Conservation (phyloP, 1,284 basidiomycete genomes). For the Schizophyllum commune region DNA sequence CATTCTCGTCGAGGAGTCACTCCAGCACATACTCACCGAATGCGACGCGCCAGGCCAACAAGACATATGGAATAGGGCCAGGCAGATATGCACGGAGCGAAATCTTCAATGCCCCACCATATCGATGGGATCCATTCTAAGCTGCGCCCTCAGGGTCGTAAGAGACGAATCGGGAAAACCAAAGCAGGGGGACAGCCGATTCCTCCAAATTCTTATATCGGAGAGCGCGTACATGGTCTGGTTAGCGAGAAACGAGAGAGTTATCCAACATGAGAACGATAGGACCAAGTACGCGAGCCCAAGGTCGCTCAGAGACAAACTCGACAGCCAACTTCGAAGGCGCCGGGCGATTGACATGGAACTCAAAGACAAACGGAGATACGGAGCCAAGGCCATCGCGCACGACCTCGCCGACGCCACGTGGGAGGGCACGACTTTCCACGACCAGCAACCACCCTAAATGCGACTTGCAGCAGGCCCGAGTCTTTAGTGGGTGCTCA, state of each 20-base stretch:
- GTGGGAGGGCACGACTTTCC: too few species aligned
- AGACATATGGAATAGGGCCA: not conserved
- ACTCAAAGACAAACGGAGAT: too few species aligned
- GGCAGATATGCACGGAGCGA: not conserved
- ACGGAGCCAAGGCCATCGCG: too few species aligned
- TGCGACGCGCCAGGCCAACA: conserved; percentile 1
- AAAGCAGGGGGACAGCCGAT: not conserved
- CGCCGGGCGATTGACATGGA: too few species aligned
- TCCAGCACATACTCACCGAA: conserved; percentile 3
- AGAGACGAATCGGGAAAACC: not conserved
- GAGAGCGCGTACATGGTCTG: not conserved
- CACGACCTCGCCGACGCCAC: too few species aligned
- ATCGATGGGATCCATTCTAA: conserved; percentile 9
- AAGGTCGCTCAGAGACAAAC: too few species aligned
- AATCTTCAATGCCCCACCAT: conserved; percentile 9
- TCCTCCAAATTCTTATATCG: not conserved
- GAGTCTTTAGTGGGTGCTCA: too few species aligned
- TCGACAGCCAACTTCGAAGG: too few species aligned
- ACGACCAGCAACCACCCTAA: too few species aligned
- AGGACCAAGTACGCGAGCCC: too few species aligned
- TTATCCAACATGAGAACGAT: not conserved
- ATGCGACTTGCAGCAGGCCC: too few species aligned
- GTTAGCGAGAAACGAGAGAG: not conserved
- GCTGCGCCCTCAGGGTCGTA: not conserved
- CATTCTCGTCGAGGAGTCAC: conserved; percentile 2